These are phyloP conservation scores for Ceratobasidium sp. DNA, from an alignment of 1,284 basidiomycete genomes.

Conservation along the genomic window DNA sequence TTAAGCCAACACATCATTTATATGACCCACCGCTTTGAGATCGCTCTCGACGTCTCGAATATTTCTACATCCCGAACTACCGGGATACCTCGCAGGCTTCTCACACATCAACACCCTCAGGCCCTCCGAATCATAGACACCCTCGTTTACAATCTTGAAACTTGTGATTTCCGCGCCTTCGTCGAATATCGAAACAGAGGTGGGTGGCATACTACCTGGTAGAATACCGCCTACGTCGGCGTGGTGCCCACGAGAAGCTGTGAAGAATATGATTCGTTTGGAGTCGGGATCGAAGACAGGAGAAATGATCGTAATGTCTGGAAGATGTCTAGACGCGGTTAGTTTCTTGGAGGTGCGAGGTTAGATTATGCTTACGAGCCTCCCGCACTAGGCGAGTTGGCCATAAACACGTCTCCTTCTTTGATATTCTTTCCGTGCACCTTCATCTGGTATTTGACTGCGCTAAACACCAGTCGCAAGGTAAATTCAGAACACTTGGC, in stretches of 20 bases:
- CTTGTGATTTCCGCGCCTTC: slow-evolving; percentile 92
- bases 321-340: slow-evolving; percentile 64
- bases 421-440: slow-evolving; percentile 69
- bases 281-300: slow-evolving; percentile 69
- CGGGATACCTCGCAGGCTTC: slow-evolving; percentile 84
- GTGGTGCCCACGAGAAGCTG: slow-evolving; percentile 87
- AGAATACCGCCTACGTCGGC: slow-evolving; percentile 80
- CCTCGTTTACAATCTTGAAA: slow-evolving; percentile 90
- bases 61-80: slow-evolving; percentile 82
- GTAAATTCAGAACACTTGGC: neutral
- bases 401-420: slow-evolving; percentile 90
- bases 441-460: slow-evolving; percentile 89
- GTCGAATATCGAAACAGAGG: slow-evolving; percentile 86
- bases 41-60: slow-evolving; percentile 91
- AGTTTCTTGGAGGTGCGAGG: neutral
- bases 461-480: slow-evolving; percentile 55
- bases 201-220: slow-evolving; percentile 92
- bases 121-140: slow-evolving; percentile 79
- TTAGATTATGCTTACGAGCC: slow-evolving; percentile 64
- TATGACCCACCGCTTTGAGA: slow-evolving; percentile 75
- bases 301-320: slow-evolving; percentile 89
- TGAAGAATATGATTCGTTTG: slow-evolving; percentile 87
- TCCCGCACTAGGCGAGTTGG: slow-evolving; percentile 87
- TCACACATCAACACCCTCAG: slow-evolving; percentile 82
- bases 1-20: slow-evolving; percentile 12